These are phyloP conservation scores for Hagleromyces aurorensis DNA, from an alignment of 805 yeast species.

Conservation along the genomic window DNA sequence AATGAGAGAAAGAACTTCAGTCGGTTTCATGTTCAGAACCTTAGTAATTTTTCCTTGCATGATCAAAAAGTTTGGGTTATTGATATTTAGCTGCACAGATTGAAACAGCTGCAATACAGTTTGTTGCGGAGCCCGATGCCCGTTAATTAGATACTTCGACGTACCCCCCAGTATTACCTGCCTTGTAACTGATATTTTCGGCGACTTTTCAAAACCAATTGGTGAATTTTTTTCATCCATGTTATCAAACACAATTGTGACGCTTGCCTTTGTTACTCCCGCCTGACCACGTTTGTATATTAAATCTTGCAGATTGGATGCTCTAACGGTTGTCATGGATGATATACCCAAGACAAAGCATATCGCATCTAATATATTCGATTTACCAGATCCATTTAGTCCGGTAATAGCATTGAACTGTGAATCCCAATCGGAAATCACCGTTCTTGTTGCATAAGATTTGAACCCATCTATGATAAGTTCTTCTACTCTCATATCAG, in stretches of 20 bases:
- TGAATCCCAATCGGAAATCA: slow-evolving; percentile 89
- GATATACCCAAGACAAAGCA: slow-evolving; percentile 97
- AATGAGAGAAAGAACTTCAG: slow-evolving; percentile 78
- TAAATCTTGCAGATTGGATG: slow-evolving; percentile 84
- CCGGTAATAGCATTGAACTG: slow-evolving; percentile 98
- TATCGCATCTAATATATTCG: slow-evolving; percentile 92
- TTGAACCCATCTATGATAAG: slow-evolving; percentile 95
- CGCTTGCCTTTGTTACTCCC: slow-evolving; percentile 94
- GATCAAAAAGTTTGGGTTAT: slow-evolving; percentile 92
- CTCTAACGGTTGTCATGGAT: slow-evolving; percentile 90
- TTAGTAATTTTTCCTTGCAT: slow-evolving; percentile 99
- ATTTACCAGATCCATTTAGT: slow-evolving; percentile 93
- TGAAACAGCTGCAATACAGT: slow-evolving; percentile 86
- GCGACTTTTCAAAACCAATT: slow-evolving; percentile 70
- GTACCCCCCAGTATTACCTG: slow-evolving; percentile 88
- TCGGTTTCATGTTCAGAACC: slow-evolving; percentile 92
- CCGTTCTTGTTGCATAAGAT: slow-evolving; percentile 95
- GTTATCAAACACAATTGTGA: slow-evolving; percentile 91
- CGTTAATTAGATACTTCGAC: slow-evolving; percentile 86
- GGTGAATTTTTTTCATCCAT: slow-evolving; percentile 70
- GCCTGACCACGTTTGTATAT: slow-evolving; percentile 98
- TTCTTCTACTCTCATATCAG: slow-evolving; percentile 89
- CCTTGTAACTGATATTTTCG: slow-evolving; percentile 83
- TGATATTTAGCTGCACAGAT: slow-evolving; percentile 89
- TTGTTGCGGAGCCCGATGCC: slow-evolving; percentile 93